Conservation (phyloP, 2,329 filamentous ascomycete species). For the Clonostachys sp. region DNA sequence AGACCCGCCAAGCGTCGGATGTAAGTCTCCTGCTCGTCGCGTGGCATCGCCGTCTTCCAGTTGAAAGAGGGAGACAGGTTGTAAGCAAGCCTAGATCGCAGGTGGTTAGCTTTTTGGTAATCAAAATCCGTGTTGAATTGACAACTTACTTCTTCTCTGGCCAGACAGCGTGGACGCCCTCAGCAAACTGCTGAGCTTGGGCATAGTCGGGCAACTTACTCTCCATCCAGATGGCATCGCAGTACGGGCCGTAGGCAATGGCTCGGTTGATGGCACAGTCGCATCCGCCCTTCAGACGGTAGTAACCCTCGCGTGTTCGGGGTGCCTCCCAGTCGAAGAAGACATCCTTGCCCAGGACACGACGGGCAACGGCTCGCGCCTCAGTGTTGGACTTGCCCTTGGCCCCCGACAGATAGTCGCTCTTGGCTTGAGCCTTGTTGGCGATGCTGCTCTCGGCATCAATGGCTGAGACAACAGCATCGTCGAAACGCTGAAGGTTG, state of each 20-base stretch:
- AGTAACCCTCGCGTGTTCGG: constrained; percentile 90
- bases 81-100: constrained; percentile 70
- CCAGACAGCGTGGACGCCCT: constrained; percentile 89
- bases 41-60: constrained; percentile 96
- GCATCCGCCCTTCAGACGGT: constrained; percentile 86
- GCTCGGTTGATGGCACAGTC: constrained; percentile 89
- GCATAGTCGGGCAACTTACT: constrained; percentile 88
- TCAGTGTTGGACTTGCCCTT: constrained; percentile 86
- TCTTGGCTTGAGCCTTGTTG: constrained; percentile 65
- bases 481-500: constrained; percentile 81
- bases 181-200: constrained; percentile 89
- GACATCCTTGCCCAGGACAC: constrained; percentile 73
- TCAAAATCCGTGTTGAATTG: not conserved
- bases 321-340: constrained; percentile 96
- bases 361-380: constrained; percentile 73
- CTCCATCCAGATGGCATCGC: constrained; percentile 99
- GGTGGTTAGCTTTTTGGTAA: constrained; percentile 6
- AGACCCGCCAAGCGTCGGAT: constrained; percentile 81
- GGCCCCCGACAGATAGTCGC: constrained; percentile 60
- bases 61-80: constrained; percentile 99
- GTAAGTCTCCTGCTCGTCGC: constrained; percentile 92
- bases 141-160: constrained; percentile 85
- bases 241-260: constrained; percentile 86
- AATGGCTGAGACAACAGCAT: constrained; percentile 82
- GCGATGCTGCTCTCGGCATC: constrained; percentile 58